phyloP scores from a whole-genome alignment of 2,329 filamentous ascomycete species.

The Trichoderma asperellum region DNA sequence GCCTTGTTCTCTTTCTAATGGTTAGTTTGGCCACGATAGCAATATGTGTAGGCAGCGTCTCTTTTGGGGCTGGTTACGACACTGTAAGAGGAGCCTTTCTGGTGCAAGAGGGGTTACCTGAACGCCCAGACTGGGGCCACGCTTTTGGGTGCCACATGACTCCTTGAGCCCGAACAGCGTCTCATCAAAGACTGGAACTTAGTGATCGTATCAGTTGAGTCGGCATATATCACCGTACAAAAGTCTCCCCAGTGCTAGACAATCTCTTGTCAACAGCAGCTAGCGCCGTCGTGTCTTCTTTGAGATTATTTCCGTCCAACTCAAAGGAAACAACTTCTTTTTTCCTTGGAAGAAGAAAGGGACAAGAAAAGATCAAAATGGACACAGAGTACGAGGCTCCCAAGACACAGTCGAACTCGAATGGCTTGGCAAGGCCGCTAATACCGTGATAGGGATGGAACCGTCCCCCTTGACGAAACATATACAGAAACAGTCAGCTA shows the following conservation, averaged over 20 bases:
- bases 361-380: constrained; percentile 33
- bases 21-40: constrained; percentile 31
- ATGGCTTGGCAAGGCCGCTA: constrained; percentile 3
- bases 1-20: constrained; percentile 21
- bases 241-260: constrained; percentile 16
- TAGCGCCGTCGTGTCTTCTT: background rate
- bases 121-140: constrained; percentile 41
- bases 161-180: constrained; percentile 31
- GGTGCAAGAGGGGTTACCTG: constrained; percentile 38
- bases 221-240: constrained; percentile 29
- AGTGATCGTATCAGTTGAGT: constrained; percentile 29
- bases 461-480: constrained; percentile 58
- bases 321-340: background rate
- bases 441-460: constrained; percentile 48
- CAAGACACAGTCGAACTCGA: background rate
- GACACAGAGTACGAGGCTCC: constrained; percentile 40
- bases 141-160: constrained; percentile 40
- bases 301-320: background rate
- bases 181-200: constrained; percentile 18
- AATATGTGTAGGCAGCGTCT: constrained; percentile 36
- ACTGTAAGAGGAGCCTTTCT: constrained; percentile 35
- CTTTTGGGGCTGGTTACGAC: constrained; percentile 35
- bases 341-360: background rate
- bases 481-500: constrained; percentile 63
- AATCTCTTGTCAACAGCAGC: background rate